Base-by-base conservation (phyloP, 257 asterid species). In the Solanum rostratum region DNA sequence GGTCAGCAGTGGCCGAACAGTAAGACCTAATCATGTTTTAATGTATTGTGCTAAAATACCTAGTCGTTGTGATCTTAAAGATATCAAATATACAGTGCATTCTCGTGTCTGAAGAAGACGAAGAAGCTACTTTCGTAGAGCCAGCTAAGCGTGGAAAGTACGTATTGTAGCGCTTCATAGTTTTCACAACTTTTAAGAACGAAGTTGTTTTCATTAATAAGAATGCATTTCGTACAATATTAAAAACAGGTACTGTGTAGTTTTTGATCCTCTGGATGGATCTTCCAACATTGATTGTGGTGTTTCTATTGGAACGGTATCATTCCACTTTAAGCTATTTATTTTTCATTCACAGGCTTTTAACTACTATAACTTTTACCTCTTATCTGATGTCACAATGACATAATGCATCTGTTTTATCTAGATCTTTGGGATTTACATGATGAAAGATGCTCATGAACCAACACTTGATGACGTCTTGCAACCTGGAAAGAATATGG, bases 201-300 rank as follows among this genome's bases (percentile, higher is more conserved):
- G 1, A 46, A 52, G 29, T 19, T 50, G 59, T 30, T n/a, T 60
- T 78, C 59, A 30, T 16, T 19, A 16, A 60, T 83, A 10, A 52
- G 49, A 59, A 66, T 80, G 62, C 80, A 46, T 86, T 86, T 85
- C 60, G 10, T 46, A 19, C 53, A 8, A 60, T 46, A 55, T 54
- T 78, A 13, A 85, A 20, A 80, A 92, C 91, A 96, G 99, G 90
- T 95, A 96, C 63, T 92, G 97, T 87, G 99, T 96, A 83, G 99
- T 95, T 79, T 96, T 96, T 69, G 99, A 96, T 84, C 99, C 99
- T 33, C 84, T 96, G 92, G 99, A 95, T 88, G 99, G 99, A 87
- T 96, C 99, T 27, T 96, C 99, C 87, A 96, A 96, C 81, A 96
- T 96, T 52, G 99, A 96, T 89, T 96, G 99, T 88, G 99, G 96